phyloP scores from a whole-genome alignment of 2,329 filamentous ascomycete genomes.

The Cercospora janseana region DNA sequence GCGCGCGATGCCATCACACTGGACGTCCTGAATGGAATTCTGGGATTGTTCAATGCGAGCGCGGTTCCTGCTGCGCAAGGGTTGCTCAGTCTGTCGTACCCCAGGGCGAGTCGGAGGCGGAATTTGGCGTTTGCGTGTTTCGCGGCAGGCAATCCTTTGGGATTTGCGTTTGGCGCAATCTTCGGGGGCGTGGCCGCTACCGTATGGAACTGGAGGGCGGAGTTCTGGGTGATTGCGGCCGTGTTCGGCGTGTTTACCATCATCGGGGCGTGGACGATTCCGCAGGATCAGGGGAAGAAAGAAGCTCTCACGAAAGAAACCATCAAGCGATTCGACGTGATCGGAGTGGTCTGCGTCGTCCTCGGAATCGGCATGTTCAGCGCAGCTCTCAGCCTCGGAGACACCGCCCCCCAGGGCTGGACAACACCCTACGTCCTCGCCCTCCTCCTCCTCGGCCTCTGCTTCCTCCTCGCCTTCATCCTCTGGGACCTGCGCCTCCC shows the following conservation, averaged over 20 bases:
- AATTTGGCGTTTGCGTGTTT: constrained; percentile 17
- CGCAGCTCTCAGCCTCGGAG: constrained; percentile 51
- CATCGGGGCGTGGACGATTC: constrained; percentile 4
- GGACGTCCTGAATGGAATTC: constrained; percentile 9
- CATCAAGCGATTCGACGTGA: constrained; percentile 12
- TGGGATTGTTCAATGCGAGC: constrained; percentile 13
- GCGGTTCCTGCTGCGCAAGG: constrained; percentile 15
- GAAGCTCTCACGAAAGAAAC: constrained; percentile 1
- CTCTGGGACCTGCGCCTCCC: constrained; percentile 9
- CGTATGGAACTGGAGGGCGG: constrained; percentile 11
- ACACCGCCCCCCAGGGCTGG: constrained; percentile 38
- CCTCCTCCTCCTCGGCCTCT: constrained; percentile 42
- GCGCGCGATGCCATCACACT: constrained; percentile 5
- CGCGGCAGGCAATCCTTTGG: constrained; percentile 13
- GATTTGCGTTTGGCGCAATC: constrained; percentile 11
- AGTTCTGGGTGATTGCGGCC: constrained; percentile 13
- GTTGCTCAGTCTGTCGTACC: constrained; percentile 6
- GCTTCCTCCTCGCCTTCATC: constrained; percentile 42
- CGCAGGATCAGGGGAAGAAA: constrained; percentile 4
- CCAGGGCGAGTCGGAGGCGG: constrained; percentile 7
- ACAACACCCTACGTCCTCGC: constrained; percentile 40
- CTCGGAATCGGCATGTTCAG: constrained; percentile 16
- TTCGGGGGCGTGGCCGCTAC: constrained; percentile 13
- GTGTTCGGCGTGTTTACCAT: constrained; percentile 11
- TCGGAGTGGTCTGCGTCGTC: constrained; percentile 10